Conservation (phyloP, 78 protist species). For the Dictyostelium firmibasis region DNA sequence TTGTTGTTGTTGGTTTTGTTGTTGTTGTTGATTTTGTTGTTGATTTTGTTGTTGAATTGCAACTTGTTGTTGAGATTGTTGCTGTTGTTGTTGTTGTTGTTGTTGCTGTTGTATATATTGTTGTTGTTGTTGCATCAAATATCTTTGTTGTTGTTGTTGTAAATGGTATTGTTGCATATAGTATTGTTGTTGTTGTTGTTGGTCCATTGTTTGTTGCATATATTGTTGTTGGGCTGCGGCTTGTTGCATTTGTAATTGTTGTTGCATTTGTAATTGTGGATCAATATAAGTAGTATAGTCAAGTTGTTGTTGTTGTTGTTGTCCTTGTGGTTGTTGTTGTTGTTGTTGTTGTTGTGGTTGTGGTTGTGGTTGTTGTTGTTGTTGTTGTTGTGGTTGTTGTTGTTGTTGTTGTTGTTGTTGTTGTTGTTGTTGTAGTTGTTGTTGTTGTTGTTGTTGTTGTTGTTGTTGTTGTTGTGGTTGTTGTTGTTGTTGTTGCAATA, state of each 20-base stretch:
- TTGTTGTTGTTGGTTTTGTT: slow-evolving; percentile 38
- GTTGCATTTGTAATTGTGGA: slow-evolving; percentile 43
- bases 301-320: background rate
- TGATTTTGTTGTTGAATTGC: slow-evolving; percentile 19
- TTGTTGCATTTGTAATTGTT: slow-evolving; percentile 28
- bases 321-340: slow-evolving; percentile 7
- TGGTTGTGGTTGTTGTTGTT: slow-evolving; percentile 8
- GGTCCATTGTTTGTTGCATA: background rate
- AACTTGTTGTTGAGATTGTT: slow-evolving; percentile 12
- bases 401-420: slow-evolving; percentile 13
- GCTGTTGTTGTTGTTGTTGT: slow-evolving; percentile 52
- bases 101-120: slow-evolving; percentile 20
- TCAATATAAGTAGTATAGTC: background rate
- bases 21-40: slow-evolving; percentile 10
- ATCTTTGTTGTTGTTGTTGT: slow-evolving; percentile 17
- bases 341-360: slow-evolving; percentile 7
- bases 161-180: slow-evolving; percentile 5
- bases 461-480: background rate
- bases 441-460: background rate
- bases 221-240: slow-evolving; percentile 5
- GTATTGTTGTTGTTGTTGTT: slow-evolving; percentile 18
- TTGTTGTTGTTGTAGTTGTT: slow-evolving; percentile 38
- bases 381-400: slow-evolving; percentile 9
- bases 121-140: slow-evolving; percentile 25
- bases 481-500: background rate